Base-by-base conservation (phyloP, 257 asterid genomes). In the Craterostigma plantagineum region DNA sequence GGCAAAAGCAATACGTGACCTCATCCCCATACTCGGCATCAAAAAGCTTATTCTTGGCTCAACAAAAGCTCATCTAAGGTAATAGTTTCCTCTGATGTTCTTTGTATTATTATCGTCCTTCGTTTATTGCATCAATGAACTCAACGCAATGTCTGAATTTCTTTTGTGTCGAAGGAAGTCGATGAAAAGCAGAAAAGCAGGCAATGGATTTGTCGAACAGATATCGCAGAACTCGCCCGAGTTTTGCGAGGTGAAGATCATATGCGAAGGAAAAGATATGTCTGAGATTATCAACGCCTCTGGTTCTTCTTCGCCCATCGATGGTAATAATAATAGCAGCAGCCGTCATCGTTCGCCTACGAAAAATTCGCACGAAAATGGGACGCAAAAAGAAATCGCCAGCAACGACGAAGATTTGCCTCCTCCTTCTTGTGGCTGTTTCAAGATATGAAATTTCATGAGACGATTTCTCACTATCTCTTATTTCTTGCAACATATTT, bases 21-120 rank as follows among this genome's bases (percentile, higher is more conserved):
- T 85, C 68, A 81, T 85, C 51, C 86, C 83, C 18, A 60, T 81
- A 47, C 81, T 79, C 69, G 67, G 77, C 64, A 71, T 85, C 2
- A 70, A 58, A 33, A 81, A 56, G 50, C 58, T 85, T 34, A 70
- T 85, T 14, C 13, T 81, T 0, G 81, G 79, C 34, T 67, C 71
- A 54, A 60, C 63, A 44, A 75, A 77, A 69, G 41, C 75, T 15
- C 52, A 60, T 33, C 54, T 63, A 39, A 81, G 81, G 92, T 81
- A 68, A n/a, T n/a, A n/a, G n/a, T n/a, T 1, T 46, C 18, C n/a
- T n/a, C n/a, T n/a, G n/a, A n/a, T n/a, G n/a, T n/a, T n/a, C n/a
- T n/a, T n/a, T n/a, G n/a, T n/a, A n/a, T n/a, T n/a, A n/a, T n/a
- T n/a, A n/a, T n/a, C n/a, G n/a, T n/a, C n/a, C n/a, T n/a, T n/a